Evolutionary conservation across 768 basidiomycete genomes (phyloP), one percentile per base, ranked within the genome.

Genomic region (Candolleomyces efflorescens): DNA sequence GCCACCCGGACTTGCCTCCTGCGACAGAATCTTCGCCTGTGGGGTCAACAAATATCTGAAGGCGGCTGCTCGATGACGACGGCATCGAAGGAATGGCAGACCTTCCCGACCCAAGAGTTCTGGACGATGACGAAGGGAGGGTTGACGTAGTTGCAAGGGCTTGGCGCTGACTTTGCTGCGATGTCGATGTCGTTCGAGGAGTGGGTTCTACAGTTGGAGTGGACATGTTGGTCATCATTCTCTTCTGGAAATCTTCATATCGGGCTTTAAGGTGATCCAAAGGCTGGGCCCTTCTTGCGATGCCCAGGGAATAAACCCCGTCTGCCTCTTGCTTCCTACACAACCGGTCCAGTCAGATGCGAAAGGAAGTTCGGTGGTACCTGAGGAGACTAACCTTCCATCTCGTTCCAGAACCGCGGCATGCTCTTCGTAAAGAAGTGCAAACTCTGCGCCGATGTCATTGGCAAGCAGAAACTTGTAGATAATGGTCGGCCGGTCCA

Each of bases 351-450:
- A 38, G 45, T 36, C 27, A 32, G 62, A 45, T 56, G 54, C 32
- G 47, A 52, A 47, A 49, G 53, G 9, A 51, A 22, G 32, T 9
- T 15, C 39, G 13, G 17, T 36, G 27, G 20, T 36, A 51, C 49
- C 36, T 10, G 57, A 46, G 50, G n/a, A 23, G 18, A 71, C 78
- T 62, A 58, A 96, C 96, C 90, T 79, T 57, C 87, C 87, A 64
- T 88, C 83, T 56, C 89, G 75, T 71, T 98, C 97, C 46, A 95
- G 75, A 13, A 88, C 86, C 36, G 82, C 80, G 0, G 95, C 95
- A 71, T 87, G 90, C 70, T 98, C 95, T 72, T 98, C 96, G 65
- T 98, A 98, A 23, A 98, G 75, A 44, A 92, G 69, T 4, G 89
- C 87, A 65, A 87, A 84, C 7, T 74, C 76, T 46, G 91, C 88